phyloP scores from a whole-genome alignment of 169 alveolate genomes.

The Plasmodium relictum region DNA sequence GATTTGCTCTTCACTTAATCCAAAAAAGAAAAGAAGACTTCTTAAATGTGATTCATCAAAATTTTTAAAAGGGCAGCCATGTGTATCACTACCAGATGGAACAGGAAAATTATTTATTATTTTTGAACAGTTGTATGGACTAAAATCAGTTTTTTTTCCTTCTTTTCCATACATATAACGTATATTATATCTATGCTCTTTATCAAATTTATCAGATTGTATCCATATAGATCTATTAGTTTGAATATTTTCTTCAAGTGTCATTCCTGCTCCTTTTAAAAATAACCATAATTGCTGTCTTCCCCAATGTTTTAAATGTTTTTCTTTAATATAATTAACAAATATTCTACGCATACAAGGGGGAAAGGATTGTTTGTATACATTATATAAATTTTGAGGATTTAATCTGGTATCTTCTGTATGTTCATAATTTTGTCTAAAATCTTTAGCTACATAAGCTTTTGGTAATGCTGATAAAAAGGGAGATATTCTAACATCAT shows the following conservation, averaged over 20 bases:
- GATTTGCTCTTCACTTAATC: slow-evolving; percentile 79
- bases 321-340: slow-evolving; percentile 87
- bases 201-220: slow-evolving; percentile 90
- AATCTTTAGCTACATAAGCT: slow-evolving; percentile 76
- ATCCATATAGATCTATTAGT: slow-evolving; percentile 90
- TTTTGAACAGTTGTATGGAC: slow-evolving; percentile 93
- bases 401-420: slow-evolving; percentile 52
- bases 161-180: slow-evolving; percentile 95
- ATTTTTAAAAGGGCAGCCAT: slow-evolving; percentile 96
- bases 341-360: slow-evolving; percentile 93
- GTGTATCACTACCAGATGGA: slow-evolving; percentile 92
- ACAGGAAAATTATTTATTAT: slow-evolving; percentile 90
- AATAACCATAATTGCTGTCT: slow-evolving; percentile 93
- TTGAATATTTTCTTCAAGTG: slow-evolving; percentile 89
- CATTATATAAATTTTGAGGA: slow-evolving; percentile 74
- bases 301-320: slow-evolving; percentile 91
- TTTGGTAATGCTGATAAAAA: slow-evolving; percentile 75
- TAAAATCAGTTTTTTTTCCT: slow-evolving; percentile 93
- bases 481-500: slow-evolving; percentile 78
- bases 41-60: slow-evolving; percentile 75
- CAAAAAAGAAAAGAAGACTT: slow-evolving; percentile 71
- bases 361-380: slow-evolving; percentile 90
- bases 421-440: slow-evolving; percentile 74
- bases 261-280: slow-evolving; percentile 93
- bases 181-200: slow-evolving; percentile 93